These are phyloP conservation scores for Brassica hybrid DNA, from an alignment of 441 rosid species.

Conservation along the genomic window DNA sequence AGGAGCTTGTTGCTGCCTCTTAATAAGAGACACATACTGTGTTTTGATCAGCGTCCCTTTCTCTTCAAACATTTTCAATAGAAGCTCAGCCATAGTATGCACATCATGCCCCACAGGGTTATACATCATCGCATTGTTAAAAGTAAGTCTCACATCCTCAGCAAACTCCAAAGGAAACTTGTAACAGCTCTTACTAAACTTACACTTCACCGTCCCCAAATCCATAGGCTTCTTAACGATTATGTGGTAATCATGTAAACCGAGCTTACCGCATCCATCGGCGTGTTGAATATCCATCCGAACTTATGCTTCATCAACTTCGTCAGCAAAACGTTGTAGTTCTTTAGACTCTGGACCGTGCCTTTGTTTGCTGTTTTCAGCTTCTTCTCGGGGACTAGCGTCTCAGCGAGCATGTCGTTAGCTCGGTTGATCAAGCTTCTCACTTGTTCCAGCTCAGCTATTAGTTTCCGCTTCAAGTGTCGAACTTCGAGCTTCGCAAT, in stretches of 20 bases:
- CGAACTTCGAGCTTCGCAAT: constrained; percentile 59
- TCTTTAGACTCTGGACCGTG: constrained; percentile 52
- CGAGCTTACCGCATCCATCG: constrained; percentile 77
- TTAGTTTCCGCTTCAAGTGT: constrained; percentile 65
- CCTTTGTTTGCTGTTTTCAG: constrained; percentile 48
- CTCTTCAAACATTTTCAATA: constrained; percentile 29
- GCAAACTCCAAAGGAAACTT: constrained; percentile 79
- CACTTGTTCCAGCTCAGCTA: constrained; percentile 70
- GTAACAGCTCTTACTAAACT: constrained; percentile 65
- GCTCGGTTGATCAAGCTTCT: constrained; percentile 58
- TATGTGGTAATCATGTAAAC: constrained; percentile 70
- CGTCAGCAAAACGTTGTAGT: constrained; percentile 64
- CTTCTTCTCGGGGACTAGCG: constrained; percentile 37
- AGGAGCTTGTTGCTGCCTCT: constrained; percentile 41
- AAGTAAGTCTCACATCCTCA: constrained; percentile 85
- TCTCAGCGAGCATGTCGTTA: not conserved
- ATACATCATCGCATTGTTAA: constrained; percentile 81
- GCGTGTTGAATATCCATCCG: constrained; percentile 87
- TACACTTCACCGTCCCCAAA: constrained; percentile 81
- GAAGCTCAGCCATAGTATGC: constrained; percentile 70
- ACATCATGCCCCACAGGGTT: constrained; percentile 87
- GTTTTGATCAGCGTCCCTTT: constrained; percentile 31
- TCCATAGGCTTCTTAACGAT: constrained; percentile 94
- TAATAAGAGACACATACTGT: constrained; percentile 46
- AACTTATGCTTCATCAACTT: constrained; percentile 79